These are phyloP conservation scores for Paramecium caudatum DNA, from an alignment of 73 alveolate species.

Conservation along the genomic window DNA sequence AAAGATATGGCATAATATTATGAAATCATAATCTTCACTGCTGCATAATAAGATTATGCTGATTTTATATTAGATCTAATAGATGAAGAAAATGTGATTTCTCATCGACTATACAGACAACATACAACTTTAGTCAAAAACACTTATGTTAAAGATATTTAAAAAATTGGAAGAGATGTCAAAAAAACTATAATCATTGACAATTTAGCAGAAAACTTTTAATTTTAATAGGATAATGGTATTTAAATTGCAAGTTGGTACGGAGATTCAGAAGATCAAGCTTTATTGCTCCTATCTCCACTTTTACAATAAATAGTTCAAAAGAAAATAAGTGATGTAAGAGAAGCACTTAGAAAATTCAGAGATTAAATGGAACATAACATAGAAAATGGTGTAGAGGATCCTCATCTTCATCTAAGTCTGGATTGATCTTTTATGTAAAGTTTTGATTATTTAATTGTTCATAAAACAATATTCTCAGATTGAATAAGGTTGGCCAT, in stretches of 20 bases:
- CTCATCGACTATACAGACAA: constrained; percentile 90
- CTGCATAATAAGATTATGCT: constrained; percentile 93
- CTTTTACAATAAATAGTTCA: constrained; percentile 22
- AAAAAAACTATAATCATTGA: constrained; percentile 82
- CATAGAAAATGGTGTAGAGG: constrained; percentile 38
- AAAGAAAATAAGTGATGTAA: constrained; percentile 63
- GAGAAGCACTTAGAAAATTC: constrained; percentile 53
- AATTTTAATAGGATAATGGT: constrained; percentile 83
- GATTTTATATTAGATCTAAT: constrained; percentile 89
- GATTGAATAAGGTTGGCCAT: not conserved
- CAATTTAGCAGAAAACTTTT: constrained; percentile 85
- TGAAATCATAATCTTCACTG: constrained; percentile 93
- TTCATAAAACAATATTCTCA: not conserved
- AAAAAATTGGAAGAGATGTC: constrained; percentile 85
- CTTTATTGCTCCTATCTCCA: constrained; percentile 78
- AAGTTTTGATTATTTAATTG: constrained; percentile 30
- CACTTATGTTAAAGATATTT: constrained; percentile 82
- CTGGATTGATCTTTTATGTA: not conserved
- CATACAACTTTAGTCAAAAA: constrained; percentile 73
- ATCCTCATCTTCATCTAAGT: constrained; percentile 70
- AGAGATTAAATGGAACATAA: constrained; percentile 70
- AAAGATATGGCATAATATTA: constrained; percentile 84
- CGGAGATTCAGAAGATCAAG: constrained; percentile 88
- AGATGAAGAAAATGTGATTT: constrained; percentile 81
- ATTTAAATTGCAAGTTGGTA: constrained; percentile 84